Percentiles rank a stretch among this genome's conserved stretches.
Evolutionary conservation across 805 yeast genomes (phyloP).

Genomic region (Candida sanyiensis): DNA sequence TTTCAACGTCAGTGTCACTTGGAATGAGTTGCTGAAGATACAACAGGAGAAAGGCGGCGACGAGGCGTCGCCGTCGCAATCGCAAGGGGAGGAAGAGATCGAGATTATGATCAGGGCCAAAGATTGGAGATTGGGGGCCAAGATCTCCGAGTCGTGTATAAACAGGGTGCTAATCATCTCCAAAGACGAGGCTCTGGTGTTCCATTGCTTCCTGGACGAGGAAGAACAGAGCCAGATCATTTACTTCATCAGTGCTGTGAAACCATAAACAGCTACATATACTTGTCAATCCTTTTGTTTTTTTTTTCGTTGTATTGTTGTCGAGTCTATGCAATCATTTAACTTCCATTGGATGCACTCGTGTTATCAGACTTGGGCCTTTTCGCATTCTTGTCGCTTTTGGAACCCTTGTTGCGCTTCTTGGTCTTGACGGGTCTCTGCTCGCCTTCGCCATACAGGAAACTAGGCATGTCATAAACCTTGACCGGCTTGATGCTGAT

Average conservation of each 20-base stretch:
- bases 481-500: slow-evolving; percentile 70
- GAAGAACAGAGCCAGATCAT: slow-evolving; percentile 59
- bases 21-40: slow-evolving; percentile 52
- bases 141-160: slow-evolving; percentile 54
- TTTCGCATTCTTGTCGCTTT: slow-evolving; percentile 31
- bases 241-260: slow-evolving; percentile 43
- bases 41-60: slow-evolving; percentile 23
- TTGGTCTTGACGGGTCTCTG: slow-evolving; percentile 60
- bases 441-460: slow-evolving; percentile 80
- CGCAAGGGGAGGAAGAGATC: slow-evolving; percentile 30
- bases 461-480: slow-evolving; percentile 74
- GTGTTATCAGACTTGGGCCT: slow-evolving; percentile 33
- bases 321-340: too few relatives aligned
- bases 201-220: slow-evolving; percentile 64
- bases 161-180: slow-evolving; percentile 55
- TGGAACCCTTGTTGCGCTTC: slow-evolving; percentile 47
- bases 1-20: slow-evolving; percentile 44
- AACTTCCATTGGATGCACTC: too few relatives aligned
- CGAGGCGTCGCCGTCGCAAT: too few relatives aligned
- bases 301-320: neutral
- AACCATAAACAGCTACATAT: slow-evolving; percentile 3
- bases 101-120: slow-evolving; percentile 48
- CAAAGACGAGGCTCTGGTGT: slow-evolving; percentile 51
- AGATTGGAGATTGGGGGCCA: slow-evolving; percentile 67
- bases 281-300: neutral